These are phyloP conservation scores for Phaeosphaeria sp. DNA, from an alignment of 2,329 filamentous ascomycete species.

Conservation along the genomic window DNA sequence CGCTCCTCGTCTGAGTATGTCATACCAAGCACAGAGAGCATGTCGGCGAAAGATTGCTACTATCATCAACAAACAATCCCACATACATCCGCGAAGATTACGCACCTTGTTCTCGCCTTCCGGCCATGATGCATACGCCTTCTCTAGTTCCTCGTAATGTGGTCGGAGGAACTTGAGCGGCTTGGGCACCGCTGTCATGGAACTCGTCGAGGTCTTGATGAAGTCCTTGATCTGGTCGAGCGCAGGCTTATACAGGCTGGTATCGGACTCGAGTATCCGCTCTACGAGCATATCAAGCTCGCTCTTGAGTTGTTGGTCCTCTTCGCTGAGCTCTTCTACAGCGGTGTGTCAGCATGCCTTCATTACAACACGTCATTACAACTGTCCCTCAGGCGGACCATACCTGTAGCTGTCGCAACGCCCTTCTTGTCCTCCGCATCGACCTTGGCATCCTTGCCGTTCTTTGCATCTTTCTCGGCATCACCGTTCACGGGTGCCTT, in stretches of 20 bases:
- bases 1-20: conserved; percentile 97
- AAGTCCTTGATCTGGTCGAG: conserved; percentile 96
- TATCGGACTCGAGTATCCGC: conserved; percentile 86
- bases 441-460: conserved; percentile 66
- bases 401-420: conserved; percentile 65
- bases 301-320: conserved; percentile 97
- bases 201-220: conserved; percentile 99
- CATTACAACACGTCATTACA: background rate
- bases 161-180: conserved; percentile 97
- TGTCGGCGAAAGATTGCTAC: conserved; percentile 83
- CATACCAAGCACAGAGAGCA: conserved; percentile 97
- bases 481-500: conserved; percentile 76
- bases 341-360: conserved; percentile 42
- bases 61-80: conserved; percentile 17
- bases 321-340: conserved; percentile 91
- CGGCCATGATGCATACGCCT: conserved; percentile 89
- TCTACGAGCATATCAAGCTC: conserved; percentile 99
- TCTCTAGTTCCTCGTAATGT: conserved; percentile 89
- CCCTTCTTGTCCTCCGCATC: conserved; percentile 83
- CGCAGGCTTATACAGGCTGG: conserved; percentile 86
- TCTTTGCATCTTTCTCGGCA: conserved; percentile 64
- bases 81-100: background rate
- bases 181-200: conserved; percentile 99
- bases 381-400: conserved; percentile 34
- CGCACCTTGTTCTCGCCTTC: conserved; percentile 79